Evolutionary conservation across 345 rosid species (phyloP), one percentile per base, ranked within the genome.

Genomic region (Garcia nutans): DNA sequence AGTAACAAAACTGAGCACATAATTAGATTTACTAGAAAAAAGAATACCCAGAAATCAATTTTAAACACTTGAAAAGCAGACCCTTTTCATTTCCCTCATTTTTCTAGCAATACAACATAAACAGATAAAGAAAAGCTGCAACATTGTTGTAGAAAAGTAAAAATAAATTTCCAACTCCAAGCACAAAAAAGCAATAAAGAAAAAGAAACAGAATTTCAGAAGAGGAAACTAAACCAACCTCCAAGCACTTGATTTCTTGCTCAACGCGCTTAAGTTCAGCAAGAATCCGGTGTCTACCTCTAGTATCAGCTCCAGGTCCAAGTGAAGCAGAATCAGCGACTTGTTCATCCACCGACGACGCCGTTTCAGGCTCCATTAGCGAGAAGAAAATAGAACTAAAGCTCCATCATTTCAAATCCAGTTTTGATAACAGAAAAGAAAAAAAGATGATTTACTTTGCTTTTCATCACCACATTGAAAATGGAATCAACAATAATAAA

Each of bases 201-300:
- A 59, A 3, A 16, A 6, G 19, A 56, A 12, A 17, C 26, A 44
- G 7, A 58, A 50, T 33, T 28, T 64, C 10, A 11, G n/a, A 22
- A 10, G 11, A 55, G 41, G 26, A 70, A 19, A 37, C 5, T 37
- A 37, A 74, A 70, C 78, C 16, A 57, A 92, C 94, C 93, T 92
- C 85, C 24, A 89, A 82, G 81, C 85, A 90, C 31, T 5, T 79
- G 70, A 83, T 70, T 80, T 92, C 97, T 79, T 92, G 94, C 72
- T 92, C 89, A 65, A 89, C 88, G 41, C 93, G 93, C 81, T 86
- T 88, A 67, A 90, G 87, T 76, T 92, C 92, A 5, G 94, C 97
- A 52, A 86, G 88, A 85, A 92, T 82, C 84, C 88, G 84, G 83
- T 92, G 94, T 84, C 80, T 90, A 33, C 97, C 93, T 55, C 91